Evolutionary conservation across 2,329 filamentous ascomycete genomes (phyloP).

Genomic region (Pyricularia sp.): DNA sequence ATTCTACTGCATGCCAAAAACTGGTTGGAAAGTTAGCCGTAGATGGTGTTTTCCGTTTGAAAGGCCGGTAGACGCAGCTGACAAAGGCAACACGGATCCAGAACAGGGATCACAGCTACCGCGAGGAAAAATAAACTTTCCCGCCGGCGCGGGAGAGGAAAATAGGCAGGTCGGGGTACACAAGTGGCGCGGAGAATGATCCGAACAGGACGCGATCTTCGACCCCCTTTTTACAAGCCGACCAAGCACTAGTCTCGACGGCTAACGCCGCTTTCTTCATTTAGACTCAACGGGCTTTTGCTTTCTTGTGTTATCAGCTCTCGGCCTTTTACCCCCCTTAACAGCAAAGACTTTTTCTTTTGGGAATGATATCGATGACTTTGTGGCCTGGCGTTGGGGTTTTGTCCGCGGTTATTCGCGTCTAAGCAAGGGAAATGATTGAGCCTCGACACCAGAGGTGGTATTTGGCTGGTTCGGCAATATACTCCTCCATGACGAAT

Average conservation of each 20-base stretch:
- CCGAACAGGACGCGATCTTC: not conserved
- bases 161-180: not conserved
- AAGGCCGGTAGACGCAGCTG: too few species aligned
- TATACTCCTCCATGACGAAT: not conserved
- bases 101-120: too few species aligned
- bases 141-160: not conserved
- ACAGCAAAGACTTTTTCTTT: too few species aligned
- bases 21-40: too few species aligned
- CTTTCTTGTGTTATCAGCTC: not conserved
- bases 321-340: not conserved
- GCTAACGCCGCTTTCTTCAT: not conserved
- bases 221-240: not conserved
- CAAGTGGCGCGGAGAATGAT: not conserved
- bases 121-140: not conserved
- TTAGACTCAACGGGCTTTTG: not conserved
- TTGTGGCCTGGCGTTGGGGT: not conserved
- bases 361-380: not conserved
- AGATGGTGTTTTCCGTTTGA: too few species aligned
- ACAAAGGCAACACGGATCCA: too few species aligned
- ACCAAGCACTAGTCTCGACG: not conserved
- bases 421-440: too few species aligned
- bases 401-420: too few species aligned
- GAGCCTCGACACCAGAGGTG: not conserved
- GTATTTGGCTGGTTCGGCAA: not conserved
- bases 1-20: not conserved